Evolutionary conservation across 2,329 filamentous ascomycete genomes (phyloP).

Genomic region (Tolypocladium ophioglossoides): DNA sequence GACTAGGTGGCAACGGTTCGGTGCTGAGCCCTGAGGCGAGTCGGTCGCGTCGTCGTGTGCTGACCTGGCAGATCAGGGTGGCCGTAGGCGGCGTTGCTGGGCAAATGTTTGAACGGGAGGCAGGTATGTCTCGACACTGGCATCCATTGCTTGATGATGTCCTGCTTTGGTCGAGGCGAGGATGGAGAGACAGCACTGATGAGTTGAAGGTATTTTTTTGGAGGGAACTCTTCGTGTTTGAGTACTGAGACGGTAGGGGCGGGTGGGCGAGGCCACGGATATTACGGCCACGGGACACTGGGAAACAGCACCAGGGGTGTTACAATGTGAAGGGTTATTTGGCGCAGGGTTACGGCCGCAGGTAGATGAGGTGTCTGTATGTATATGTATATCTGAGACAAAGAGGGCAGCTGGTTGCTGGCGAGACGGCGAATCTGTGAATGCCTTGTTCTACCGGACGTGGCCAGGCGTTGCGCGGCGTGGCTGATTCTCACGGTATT

Average conservation of each 20-base stretch:
- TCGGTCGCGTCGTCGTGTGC: not conserved
- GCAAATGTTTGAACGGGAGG: not conserved
- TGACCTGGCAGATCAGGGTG: not conserved
- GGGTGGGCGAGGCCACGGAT: not conserved
- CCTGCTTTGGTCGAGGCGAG: not conserved
- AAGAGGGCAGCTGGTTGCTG: not conserved
- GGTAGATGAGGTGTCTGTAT: not conserved
- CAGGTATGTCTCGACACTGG: not conserved
- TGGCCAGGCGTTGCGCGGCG: too few species aligned
- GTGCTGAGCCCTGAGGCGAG: not conserved
- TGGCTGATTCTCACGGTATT: not conserved
- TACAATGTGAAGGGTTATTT: not conserved
- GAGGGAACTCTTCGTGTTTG: not conserved
- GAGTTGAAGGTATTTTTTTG: not conserved
- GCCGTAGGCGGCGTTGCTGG: not conserved
- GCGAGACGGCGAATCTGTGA: not conserved
- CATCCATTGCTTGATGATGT: not conserved
- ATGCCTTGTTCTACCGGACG: too few species aligned
- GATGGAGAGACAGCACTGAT: too few species aligned
- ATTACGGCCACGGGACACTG: too few species aligned
- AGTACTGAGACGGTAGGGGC: not conserved
- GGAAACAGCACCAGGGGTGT: not conserved
- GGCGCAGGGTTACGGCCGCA: not conserved
- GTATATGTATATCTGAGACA: not conserved
- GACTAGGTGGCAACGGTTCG: constrained; percentile 6